Base-by-base conservation (phyloP, 2,329 filamentous ascomycete species). In the Blastomyces parvus region DNA sequence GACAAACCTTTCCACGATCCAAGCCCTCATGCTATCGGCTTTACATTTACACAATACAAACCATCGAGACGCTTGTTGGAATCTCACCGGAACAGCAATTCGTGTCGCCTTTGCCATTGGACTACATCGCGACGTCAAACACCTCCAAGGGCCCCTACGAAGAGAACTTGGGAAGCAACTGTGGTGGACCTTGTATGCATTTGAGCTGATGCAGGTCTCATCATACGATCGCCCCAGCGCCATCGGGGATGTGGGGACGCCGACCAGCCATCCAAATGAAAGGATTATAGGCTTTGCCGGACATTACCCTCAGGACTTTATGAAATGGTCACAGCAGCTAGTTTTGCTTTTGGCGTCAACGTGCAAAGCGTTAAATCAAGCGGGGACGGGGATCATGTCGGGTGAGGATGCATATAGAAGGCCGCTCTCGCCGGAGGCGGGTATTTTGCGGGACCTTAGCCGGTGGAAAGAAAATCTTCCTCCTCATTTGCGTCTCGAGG, bases 41-140 rank as follows among this genome's bases (percentile, higher is more conserved):
- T 57, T 57, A n/a, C 53, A 57, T 40, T 33, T 57, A 38, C 53
- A 57, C 33, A 57, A 57, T 40, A 57, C 53, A 40, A 57, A 57
- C 38, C 53, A 57, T 40, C 53, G 53, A 36, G 53, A 57, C 6
- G 53, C 53, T 6, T 57, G 53, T 40, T 57, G 53, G 53, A 57
- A 57, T 38, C 33, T 57, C 14, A 57, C 33, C 4, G 53, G 53
- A 57, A 57, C 33, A 13, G 53, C 53, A 13, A 33, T 57, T 13
- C 53, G 33, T 57, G 53, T 57, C 17, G 53, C 53, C 2, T 57
- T 57, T 57, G 53, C 53, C 19, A 38, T 57, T 19, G 53, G 53
- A 4, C 14, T 57, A 38, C 53, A 57, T 57, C 53, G 53, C 53
- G 53, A 57, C 19, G 30, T 57, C 19, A 57, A 57, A 25, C 53